These are phyloP conservation scores for Globisporangium rhizosaccharum DNA, from an alignment of 352 stramenopile species.

Conservation along the genomic window DNA sequence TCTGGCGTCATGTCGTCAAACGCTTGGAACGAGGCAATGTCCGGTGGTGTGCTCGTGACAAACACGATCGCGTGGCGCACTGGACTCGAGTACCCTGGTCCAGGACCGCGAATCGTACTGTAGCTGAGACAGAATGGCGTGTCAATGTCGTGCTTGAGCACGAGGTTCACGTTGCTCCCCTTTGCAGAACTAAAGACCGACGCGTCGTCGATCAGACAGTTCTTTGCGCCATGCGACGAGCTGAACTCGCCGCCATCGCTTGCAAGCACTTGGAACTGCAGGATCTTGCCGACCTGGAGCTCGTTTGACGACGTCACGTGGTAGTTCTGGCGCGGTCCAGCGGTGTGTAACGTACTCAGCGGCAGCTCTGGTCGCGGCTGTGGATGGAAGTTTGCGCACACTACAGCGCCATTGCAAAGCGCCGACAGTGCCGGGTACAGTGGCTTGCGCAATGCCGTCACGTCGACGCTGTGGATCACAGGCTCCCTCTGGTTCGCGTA, in stretches of 20 bases:
- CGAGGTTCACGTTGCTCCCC: constrained; percentile 67
- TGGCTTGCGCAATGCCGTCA: constrained; percentile 25
- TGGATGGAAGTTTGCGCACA: constrained; percentile 70
- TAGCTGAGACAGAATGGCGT: constrained; percentile 79
- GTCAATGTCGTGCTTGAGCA: constrained; percentile 74
- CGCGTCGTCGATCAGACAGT: constrained; percentile 73
- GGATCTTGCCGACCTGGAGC: constrained; percentile 60
- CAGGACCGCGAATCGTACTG: constrained; percentile 62
- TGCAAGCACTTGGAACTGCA: constrained; percentile 58
- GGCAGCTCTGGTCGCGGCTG: constrained; percentile 45
- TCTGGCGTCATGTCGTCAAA: constrained; percentile 71
- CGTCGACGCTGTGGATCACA: constrained; percentile 26
- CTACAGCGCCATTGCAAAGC: constrained; percentile 64
- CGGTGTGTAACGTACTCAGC: constrained; percentile 24
- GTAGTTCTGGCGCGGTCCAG: constrained; percentile 33
- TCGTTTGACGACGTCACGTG: constrained; percentile 46
- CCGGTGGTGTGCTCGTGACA: constrained; percentile 54
- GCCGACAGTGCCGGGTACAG: constrained; percentile 53
- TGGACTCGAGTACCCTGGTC: constrained; percentile 75
- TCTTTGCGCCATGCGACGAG: constrained; percentile 49
- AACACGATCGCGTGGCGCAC: constrained; percentile 62
- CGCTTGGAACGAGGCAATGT: constrained; percentile 39
- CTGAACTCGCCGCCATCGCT: constrained; percentile 84
- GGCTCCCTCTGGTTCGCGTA: constrained; percentile 48
- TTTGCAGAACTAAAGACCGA: constrained; percentile 80